Conservation (phyloP, 2,329 filamentous ascomycete genomes). For the Curvularia eragrostidis region DNA sequence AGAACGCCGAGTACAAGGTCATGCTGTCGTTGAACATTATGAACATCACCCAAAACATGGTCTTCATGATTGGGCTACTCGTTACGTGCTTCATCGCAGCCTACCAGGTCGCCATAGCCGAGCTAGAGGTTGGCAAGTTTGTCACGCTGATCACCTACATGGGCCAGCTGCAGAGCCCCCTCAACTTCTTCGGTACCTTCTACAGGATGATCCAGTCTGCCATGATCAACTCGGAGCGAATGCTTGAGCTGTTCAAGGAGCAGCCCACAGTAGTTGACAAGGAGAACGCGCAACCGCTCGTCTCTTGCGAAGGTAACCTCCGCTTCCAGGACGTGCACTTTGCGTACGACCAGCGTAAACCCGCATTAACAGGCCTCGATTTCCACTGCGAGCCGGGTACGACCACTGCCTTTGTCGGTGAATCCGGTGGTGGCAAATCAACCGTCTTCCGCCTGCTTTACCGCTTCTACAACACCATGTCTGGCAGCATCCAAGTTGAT, state of each 20-base stretch:
- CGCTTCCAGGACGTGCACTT: constrained; percentile 89
- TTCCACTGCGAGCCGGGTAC: constrained; percentile 90
- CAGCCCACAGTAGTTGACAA: constrained; percentile 87
- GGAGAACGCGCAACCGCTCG: constrained; percentile 67
- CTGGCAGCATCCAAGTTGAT: constrained; percentile 83
- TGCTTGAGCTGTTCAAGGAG: constrained; percentile 96
- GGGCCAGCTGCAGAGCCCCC: constrained; percentile 72
- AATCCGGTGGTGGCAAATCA: constrained; percentile 96
- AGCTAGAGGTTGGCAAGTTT: constrained; percentile 70
- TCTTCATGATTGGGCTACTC: constrained; percentile 69
- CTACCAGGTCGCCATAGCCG: constrained; percentile 69
- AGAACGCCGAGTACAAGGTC: constrained; percentile 64
- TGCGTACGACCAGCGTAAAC: constrained; percentile 84
- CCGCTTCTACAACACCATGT: constrained; percentile 88
- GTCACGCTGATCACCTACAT: constrained; percentile 76
- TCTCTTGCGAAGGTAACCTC: constrained; percentile 78
- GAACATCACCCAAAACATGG: constrained; percentile 67
- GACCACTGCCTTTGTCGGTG: constrained; percentile 93
- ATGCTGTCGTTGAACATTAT: constrained; percentile 64
- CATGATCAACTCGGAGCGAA: constrained; percentile 95
- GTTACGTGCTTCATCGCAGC: constrained; percentile 74
- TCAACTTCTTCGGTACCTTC: constrained; percentile 86
- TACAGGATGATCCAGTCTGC: constrained; percentile 95
- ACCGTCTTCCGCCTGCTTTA: constrained; percentile 95
- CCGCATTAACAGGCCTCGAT: constrained; percentile 80